phyloP scores from a whole-genome alignment of 257 asterid species.

The Forsythia viridissima region DNA sequence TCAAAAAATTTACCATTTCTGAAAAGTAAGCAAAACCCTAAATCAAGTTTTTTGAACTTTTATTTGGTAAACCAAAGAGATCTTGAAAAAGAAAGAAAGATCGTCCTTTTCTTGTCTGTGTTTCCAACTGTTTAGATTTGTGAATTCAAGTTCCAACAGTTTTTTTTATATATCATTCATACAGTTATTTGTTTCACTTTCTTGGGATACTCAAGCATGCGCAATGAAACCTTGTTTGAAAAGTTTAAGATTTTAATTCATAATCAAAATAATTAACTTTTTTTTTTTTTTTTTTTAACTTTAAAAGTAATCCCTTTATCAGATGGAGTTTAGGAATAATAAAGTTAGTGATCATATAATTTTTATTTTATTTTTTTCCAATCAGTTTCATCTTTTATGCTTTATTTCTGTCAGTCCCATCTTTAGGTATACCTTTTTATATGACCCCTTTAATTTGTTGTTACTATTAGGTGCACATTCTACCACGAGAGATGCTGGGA shows the following conservation, averaged over 20 bases:
- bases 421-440: not conserved
- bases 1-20: not conserved
- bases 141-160: slow-evolving; percentile 6
- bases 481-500: slow-evolving; percentile 44
- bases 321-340: not conserved
- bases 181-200: not conserved
- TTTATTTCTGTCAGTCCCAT: slow-evolving; percentile 1
- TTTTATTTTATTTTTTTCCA: not conserved
- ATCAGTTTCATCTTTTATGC: not conserved
- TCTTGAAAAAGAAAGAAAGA: not conserved
- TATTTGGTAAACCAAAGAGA: not conserved
- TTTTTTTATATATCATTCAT: not conserved
- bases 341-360: not conserved
- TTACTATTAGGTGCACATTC: slow-evolving; percentile 33
- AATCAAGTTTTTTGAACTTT: not conserved
- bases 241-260: not conserved
- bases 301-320: not conserved
- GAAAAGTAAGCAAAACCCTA: not conserved
- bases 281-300: not conserved
- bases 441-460: not conserved
- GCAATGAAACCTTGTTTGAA: not conserved
- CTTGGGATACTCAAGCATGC: slow-evolving; percentile 6
- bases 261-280: not conserved
- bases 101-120: not conserved
- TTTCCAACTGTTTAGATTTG: not conserved